Evolutionary conservation across 1,284 basidiomycete genomes (phyloP).

Genomic region (Sphagnurus paluster): DNA sequence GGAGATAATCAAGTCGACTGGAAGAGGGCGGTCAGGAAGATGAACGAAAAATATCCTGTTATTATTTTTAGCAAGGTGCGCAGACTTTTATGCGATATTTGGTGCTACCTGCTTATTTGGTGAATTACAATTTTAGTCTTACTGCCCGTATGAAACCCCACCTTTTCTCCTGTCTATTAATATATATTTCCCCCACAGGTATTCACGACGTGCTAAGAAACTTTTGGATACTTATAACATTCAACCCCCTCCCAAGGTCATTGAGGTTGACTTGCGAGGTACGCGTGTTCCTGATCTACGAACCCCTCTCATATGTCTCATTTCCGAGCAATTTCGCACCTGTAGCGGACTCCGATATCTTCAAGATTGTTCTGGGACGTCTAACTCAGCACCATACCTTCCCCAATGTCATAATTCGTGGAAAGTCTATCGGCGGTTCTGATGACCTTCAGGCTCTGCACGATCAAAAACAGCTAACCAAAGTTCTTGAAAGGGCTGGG

Average conservation of each 20-base stretch:
- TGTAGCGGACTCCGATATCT: slow-evolving; percentile 57
- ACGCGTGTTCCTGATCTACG: slow-evolving; percentile 22
- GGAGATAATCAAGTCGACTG: slow-evolving; percentile 48
- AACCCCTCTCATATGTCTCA: slow-evolving; percentile 10
- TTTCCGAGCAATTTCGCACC: background rate
- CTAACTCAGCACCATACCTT: slow-evolving; percentile 70
- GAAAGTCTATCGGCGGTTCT: slow-evolving; percentile 70
- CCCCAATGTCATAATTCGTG: slow-evolving; percentile 72
- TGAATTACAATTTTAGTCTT: slow-evolving; percentile 46
- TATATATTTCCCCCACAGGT: slow-evolving; percentile 39
- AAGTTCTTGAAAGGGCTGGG: slow-evolving; percentile 45
- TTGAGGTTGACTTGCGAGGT: slow-evolving; percentile 78
- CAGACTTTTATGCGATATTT: background rate
- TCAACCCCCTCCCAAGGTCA: slow-evolving; percentile 63
- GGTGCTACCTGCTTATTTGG: slow-evolving; percentile 2
- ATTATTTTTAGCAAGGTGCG: slow-evolving; percentile 80
- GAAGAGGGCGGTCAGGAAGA: slow-evolving; percentile 40
- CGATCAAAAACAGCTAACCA: slow-evolving; percentile 41
- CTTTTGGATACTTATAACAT: slow-evolving; percentile 68
- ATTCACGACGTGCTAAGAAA: slow-evolving; percentile 67
- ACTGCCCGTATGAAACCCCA: slow-evolving; percentile 57
- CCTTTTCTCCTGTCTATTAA: background rate
- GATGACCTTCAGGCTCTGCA: slow-evolving; percentile 62
- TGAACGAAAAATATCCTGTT: slow-evolving; percentile 60
- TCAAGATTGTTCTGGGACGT: slow-evolving; percentile 67